Conservation (phyloP, 305 asterid species). For the Plantago rigida region DNA sequence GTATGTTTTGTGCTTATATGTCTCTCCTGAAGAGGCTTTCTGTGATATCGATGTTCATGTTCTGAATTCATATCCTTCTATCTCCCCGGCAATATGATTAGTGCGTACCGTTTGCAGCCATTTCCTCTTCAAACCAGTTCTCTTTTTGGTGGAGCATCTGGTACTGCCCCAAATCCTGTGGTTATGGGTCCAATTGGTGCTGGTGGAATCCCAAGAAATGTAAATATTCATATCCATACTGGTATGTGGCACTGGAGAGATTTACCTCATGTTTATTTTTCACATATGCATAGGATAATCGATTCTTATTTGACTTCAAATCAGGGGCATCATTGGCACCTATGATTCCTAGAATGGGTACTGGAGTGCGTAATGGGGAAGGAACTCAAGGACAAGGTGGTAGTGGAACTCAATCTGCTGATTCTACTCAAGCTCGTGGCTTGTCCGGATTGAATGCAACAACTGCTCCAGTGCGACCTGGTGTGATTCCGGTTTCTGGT, state of each 20-base stretch:
- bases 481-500: slow-evolving; percentile 36
- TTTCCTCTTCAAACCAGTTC: slow-evolving; percentile 77
- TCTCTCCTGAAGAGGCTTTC: background rate
- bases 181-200: slow-evolving; percentile 50
- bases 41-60: background rate
- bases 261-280: slow-evolving; percentile 8
- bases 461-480: slow-evolving; percentile 37
- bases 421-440: slow-evolving; percentile 42
- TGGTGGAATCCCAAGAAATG: slow-evolving; percentile 53
- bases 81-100: slow-evolving; percentile 12
- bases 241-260: slow-evolving; percentile 37
- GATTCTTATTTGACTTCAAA: slow-evolving; percentile 9
- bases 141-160: slow-evolving; percentile 54
- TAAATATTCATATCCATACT: slow-evolving; percentile 74
- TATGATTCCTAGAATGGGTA: slow-evolving; percentile 38
- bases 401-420: slow-evolving; percentile 32
- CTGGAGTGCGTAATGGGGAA: slow-evolving; percentile 45
- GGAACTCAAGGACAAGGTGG: slow-evolving; percentile 42
- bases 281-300: slow-evolving; percentile 8
- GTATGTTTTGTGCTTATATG: too few species aligned
- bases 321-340: slow-evolving; percentile 46
- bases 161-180: slow-evolving; percentile 36
- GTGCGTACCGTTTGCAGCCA: slow-evolving; percentile 49
- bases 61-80: background rate
- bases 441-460: slow-evolving; percentile 32